Percentiles rank a stretch among this genome's conserved stretches.
These are phyloP conservation scores for Globisporangium middletonii DNA, from an alignment of 352 stramenopile species.

Conservation along the genomic window DNA sequence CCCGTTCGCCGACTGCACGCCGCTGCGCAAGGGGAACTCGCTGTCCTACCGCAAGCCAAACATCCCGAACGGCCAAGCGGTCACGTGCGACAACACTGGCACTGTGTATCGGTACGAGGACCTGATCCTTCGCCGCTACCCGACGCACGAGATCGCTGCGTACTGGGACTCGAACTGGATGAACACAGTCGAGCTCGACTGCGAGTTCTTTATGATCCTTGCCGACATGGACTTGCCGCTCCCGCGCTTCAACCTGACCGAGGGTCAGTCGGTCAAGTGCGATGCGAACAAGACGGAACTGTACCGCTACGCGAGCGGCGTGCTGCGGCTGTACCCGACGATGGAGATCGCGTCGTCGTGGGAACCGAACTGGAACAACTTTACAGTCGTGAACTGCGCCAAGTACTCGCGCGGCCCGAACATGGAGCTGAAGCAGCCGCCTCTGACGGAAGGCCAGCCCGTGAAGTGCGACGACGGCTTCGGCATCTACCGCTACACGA, in stretches of 20 bases:
- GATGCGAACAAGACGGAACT: constrained; percentile 1
- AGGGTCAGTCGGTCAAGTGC: constrained; percentile 9
- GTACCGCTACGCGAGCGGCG: constrained; percentile 14
- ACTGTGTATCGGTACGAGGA: not conserved
- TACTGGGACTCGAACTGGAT: constrained; percentile 19
- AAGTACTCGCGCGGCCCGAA: constrained; percentile 7
- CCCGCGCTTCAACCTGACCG: constrained; percentile 9
- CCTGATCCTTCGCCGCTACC: constrained; percentile 9
- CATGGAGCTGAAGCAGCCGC: constrained; percentile 12
- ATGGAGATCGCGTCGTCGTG: constrained; percentile 17
- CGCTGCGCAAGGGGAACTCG: not conserved
- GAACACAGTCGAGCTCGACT: constrained; percentile 1
- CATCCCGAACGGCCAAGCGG: constrained; percentile 3
- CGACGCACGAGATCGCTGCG: constrained; percentile 9
- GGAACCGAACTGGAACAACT: constrained; percentile 15
- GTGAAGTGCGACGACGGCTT: constrained; percentile 10
- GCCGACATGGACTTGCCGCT: not conserved
- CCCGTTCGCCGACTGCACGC: not conserved
- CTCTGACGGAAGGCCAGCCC: constrained; percentile 8
- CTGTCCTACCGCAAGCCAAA: not conserved
- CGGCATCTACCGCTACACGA: constrained; percentile 8
- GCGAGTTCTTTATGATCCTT: not conserved
- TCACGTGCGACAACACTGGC: not conserved
- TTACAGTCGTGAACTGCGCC: constrained; percentile 16
- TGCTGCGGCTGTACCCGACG: constrained; percentile 18